Conservation (phyloP, 257 asterid species). For the Forsythia viridissima region DNA sequence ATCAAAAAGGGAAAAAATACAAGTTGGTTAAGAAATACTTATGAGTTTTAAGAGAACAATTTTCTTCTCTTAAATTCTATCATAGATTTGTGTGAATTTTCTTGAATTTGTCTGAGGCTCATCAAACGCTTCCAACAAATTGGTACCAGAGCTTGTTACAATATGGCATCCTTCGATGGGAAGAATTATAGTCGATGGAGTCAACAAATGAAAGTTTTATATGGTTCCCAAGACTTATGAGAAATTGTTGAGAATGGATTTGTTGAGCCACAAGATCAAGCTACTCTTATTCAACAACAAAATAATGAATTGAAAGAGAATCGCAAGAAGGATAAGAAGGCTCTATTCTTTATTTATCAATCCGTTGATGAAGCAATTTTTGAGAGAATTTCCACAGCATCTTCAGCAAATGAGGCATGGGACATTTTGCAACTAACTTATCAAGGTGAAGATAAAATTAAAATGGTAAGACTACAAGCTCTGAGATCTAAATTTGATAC, state of each 20-base stretch:
- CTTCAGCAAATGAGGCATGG: too few species aligned
- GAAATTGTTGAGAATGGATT: not conserved
- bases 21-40: too few species aligned
- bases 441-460: not conserved
- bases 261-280: not conserved
- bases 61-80: too few species aligned
- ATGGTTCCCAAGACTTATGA: not conserved
- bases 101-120: not conserved
- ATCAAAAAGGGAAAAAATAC: too few species aligned
- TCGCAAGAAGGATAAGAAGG: not conserved
- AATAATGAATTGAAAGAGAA: not conserved
- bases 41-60: too few species aligned
- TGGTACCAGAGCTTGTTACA: too few species aligned
- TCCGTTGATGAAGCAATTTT: too few species aligned
- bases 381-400: too few species aligned
- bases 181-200: not conserved
- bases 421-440: not conserved
- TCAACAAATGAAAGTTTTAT: not conserved
- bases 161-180: not conserved
- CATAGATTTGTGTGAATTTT: too few species aligned
- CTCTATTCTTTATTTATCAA: too few species aligned
- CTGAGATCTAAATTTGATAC: not conserved
- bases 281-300: not conserved
- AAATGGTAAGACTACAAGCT: not conserved
- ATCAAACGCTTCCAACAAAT: not conserved